Evolutionary conservation across 257 asterid species (phyloP), one percentile per base, ranked within the genome.

Genomic region (Solanum peruvianum): DNA sequence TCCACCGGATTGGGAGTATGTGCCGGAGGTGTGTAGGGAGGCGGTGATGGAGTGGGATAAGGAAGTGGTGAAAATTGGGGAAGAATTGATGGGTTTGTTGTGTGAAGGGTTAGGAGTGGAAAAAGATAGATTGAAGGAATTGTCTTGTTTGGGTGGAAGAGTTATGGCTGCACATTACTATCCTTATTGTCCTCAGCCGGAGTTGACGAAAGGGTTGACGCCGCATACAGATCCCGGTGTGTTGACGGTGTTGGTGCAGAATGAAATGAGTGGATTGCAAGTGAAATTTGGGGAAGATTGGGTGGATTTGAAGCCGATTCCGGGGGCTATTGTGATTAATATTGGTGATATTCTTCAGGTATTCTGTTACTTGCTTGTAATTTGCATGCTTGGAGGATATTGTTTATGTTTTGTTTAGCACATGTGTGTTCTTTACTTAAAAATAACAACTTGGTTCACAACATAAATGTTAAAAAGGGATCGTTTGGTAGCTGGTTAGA

Each of bases 331-430:
- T 60, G 87, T 92, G 21, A 86, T 92, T 45, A 92, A 92, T 44
- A 87, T 92, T 66, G 94, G 93, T 42, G 94, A 92, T 87, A 87
- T 88, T 44, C 92, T 92, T 52, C 92, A 92, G 94, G 93, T 92
- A 88, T 47, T 80, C 67, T 80, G 62, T 29, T 9, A 18, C 42
- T 86, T n/a, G 81, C 82, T 71, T 13, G 72, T 41, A 23, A 14
- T 76, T 41, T 76, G 83, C 58, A 41, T 75, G 35, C 35, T 41
- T 75, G 58, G 35, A 76, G 35, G 83, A 70, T 49, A 16, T 70
- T 1, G 35, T 52, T 18, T 70, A 70, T 70, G 77, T 4, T 52
- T 52, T 52, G 62, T 56, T 18, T 56, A 56, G 78, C 33, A 41
- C 47, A 25, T n/a, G 60, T 60, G 14, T n/a, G 7, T 76, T 76